Evolutionary conservation across 2,329 filamentous ascomycete species (phyloP), one percentile per base, ranked within the genome.

Genomic region (Fusarium sp.): DNA sequence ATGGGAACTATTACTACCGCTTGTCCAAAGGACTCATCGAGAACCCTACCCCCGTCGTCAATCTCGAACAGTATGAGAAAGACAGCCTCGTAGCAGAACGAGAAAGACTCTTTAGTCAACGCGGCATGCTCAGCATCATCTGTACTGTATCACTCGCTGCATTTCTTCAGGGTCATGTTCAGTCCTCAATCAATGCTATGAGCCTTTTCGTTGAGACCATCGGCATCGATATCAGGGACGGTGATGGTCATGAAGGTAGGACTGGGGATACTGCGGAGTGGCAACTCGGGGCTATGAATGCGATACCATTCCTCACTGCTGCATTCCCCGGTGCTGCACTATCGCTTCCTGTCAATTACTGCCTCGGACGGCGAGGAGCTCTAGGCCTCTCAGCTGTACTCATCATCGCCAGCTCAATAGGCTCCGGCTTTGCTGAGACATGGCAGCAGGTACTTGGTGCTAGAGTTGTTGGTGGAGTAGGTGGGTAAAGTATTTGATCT

Each of bases 101-200:
- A 32, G 81, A 84, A 52, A 73, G 76, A 1, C 72, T 81, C 0
- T 66, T 69, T 20, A 63, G 58, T 5, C 58, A 73, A 30, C 34
- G 60, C 5, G 71, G 71, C 5, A 73, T 73, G 59, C 55, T 68
- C 16, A 47, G 60, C 27, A 58, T 73, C 12, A 73, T 73, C 25
- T 58, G 38, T 45, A 82, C 80, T 5, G 81, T 83, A 6, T 81
- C 80, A 1, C 76, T 83, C 0, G 81, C 81, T 3, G 82, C 82
- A 0, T 83, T 83, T 34, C 74, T 83, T 1, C 81, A 83, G 56
- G 82, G 82, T 14, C 80, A 81, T 24, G 81, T 83, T 4, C 82
- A 83, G 63, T 79, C 79, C 0, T 82, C 79, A 16, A 77, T 83
- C 60, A 82, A 82, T 59, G 79, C 78, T 11, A 79, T 80, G 5